Percentiles rank a stretch among this genome's conserved stretches.
These are phyloP conservation scores for Yamadazyma diddensiae DNA, from an alignment of 1,139 yeast genomes.

Conservation along the genomic window DNA sequence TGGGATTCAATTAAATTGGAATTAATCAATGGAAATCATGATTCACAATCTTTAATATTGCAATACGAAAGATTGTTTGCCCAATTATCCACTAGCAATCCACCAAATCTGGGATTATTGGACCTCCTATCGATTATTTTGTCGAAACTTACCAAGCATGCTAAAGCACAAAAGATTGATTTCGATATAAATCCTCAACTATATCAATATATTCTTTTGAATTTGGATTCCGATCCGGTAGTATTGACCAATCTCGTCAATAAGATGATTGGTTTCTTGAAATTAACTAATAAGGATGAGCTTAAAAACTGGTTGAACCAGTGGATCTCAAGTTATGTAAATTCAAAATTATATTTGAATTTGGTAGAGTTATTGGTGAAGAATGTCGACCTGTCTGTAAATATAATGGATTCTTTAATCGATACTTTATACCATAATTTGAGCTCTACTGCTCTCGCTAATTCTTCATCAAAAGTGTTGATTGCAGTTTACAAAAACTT, in stretches of 20 bases:
- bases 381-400: slow-evolving; percentile 1
- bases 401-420: slow-evolving; percentile 6
- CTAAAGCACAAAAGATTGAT: background rate
- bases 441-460: slow-evolving; percentile 56
- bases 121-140: slow-evolving; percentile 8
- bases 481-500: slow-evolving; percentile 39
- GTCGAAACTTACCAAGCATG: slow-evolving; percentile 8
- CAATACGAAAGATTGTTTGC: too few relatives aligned
- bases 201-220: background rate
- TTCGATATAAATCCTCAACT: background rate
- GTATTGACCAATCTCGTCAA: background rate
- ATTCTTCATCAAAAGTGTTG: slow-evolving; percentile 63
- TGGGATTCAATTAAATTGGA: too few relatives aligned
- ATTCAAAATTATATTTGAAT: slow-evolving; percentile 9
- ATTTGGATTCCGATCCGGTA: background rate
- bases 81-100: too few relatives aligned
- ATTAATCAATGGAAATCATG: too few relatives aligned
- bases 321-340: slow-evolving; percentile 43
- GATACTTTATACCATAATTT: slow-evolving; percentile 9
- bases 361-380: slow-evolving; percentile 10
- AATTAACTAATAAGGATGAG: slow-evolving; percentile 9
- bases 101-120: too few relatives aligned
- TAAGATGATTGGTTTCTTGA: slow-evolving; percentile 8
- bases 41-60: too few relatives aligned
- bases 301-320: slow-evolving; percentile 20